Evolutionary conservation across 805 yeast species (phyloP).

Genomic region (Lipomyces kockii): DNA sequence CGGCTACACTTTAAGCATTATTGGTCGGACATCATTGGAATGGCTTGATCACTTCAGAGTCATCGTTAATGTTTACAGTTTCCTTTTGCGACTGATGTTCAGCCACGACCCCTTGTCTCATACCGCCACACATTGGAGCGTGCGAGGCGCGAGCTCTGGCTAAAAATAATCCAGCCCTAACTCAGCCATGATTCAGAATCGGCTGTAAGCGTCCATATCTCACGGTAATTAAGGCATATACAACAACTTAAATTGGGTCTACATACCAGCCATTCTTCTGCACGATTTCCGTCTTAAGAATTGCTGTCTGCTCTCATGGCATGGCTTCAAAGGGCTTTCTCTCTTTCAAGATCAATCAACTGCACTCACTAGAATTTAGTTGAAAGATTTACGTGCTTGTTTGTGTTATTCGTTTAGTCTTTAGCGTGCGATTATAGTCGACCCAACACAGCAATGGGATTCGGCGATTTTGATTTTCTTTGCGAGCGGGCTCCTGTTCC

Average conservation of each 20-base stretch:
- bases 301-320: not conserved
- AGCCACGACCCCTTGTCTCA: not conserved
- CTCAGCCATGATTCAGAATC: not conserved
- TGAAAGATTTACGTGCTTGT: not conserved
- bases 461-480: conserved; percentile 66
- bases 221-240: not conserved
- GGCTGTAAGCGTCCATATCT: not conserved
- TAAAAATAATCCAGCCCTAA: not conserved
- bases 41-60: not conserved
- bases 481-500: conserved; percentile 77
- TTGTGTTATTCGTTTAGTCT: not conserved
- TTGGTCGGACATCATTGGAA: not conserved
- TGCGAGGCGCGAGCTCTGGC: not conserved
- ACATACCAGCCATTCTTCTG: not conserved
- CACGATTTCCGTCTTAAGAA: no score
- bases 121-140: not conserved
- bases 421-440: not conserved
- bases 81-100: not conserved
- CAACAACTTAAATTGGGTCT: not conserved
- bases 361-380: not conserved
- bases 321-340: not conserved
- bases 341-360: not conserved
- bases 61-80: not conserved
- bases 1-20: not conserved
- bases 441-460: conserved; percentile 52